A percentile compares a stretch with the other conserved stretches of the same genome.
Evolutionary conservation across 2,329 filamentous ascomycete genomes (phyloP).

Genomic region (Macroventuria anomochaeta): DNA sequence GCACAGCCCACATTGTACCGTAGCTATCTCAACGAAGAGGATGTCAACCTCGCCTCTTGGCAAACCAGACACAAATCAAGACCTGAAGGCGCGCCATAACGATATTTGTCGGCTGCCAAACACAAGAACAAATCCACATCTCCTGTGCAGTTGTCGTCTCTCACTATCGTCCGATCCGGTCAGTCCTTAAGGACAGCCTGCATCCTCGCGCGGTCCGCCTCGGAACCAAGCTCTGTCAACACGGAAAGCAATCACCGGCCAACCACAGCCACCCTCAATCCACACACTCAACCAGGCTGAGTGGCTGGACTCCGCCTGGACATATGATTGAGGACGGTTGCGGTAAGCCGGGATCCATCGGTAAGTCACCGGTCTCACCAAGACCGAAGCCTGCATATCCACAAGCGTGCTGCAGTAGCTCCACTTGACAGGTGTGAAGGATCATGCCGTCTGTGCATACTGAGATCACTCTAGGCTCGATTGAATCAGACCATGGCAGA

Average conservation of each 20-base stretch:
- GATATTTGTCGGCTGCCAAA: conserved; percentile 22
- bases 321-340: conserved; percentile 6
- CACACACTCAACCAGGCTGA: conserved; percentile 12
- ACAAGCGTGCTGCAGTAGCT: conserved; percentile 32
- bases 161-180: background rate
- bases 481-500: background rate
- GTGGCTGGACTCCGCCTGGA: conserved; percentile 3
- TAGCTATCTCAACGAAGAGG: conserved; percentile 35
- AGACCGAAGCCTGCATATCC: conserved; percentile 27
- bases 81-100: conserved; percentile 23
- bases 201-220: conserved; percentile 6
- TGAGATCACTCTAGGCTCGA: conserved; percentile 2
- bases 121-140: background rate
- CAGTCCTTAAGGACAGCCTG: background rate
- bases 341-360: conserved; percentile 19
- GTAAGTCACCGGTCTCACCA: conserved; percentile 30
- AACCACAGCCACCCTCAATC: conserved; percentile 22
- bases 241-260: conserved; percentile 14
- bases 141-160: background rate
- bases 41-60: conserved; percentile 23
- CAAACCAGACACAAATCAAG: conserved; percentile 24
- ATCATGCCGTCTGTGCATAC: conserved; percentile 5
- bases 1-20: conserved; percentile 45
- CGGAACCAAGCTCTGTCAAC: background rate
- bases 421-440: conserved; percentile 19